phyloP scores from a whole-genome alignment of 495 filamentous ascomycete species.

The Rostrohypoxylon terebratum region DNA sequence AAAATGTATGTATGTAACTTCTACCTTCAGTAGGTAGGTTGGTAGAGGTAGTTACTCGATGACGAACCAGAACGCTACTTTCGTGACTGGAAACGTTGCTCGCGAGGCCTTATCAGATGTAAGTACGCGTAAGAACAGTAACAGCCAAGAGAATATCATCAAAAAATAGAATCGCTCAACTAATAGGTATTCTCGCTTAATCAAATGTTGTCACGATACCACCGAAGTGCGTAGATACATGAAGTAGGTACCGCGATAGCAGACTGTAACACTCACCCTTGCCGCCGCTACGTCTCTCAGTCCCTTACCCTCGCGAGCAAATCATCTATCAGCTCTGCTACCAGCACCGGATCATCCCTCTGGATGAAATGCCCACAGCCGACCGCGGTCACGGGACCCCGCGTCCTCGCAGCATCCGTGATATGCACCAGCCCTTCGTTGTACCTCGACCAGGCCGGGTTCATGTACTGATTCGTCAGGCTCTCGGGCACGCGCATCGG shows the following conservation, averaged over 20 bases:
- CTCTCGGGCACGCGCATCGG: constrained; percentile 53
- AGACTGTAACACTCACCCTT: background rate
- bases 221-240: background rate
- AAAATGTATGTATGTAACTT: background rate
- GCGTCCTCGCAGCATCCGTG: constrained; percentile 53
- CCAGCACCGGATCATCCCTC: constrained; percentile 69
- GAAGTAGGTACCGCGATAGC: background rate
- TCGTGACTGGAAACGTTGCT: constrained; percentile 28
- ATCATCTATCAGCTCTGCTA: constrained; percentile 59
- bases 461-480: constrained; percentile 63
- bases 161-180: background rate
- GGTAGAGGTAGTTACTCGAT: background rate
- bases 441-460: constrained; percentile 67
- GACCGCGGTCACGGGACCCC: constrained; percentile 64
- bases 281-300: background rate
- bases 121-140: background rate
- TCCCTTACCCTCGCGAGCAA: constrained; percentile 46
- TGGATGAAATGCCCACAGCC: constrained; percentile 73
- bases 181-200: background rate
- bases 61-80: background rate
- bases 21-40: background rate
- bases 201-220: background rate
- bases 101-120: background rate
- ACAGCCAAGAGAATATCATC: background rate
- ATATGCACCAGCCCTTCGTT: constrained; percentile 67